phyloP scores from a whole-genome alignment of 2,329 filamentous ascomycete species.

The Diaporthe eres region DNA sequence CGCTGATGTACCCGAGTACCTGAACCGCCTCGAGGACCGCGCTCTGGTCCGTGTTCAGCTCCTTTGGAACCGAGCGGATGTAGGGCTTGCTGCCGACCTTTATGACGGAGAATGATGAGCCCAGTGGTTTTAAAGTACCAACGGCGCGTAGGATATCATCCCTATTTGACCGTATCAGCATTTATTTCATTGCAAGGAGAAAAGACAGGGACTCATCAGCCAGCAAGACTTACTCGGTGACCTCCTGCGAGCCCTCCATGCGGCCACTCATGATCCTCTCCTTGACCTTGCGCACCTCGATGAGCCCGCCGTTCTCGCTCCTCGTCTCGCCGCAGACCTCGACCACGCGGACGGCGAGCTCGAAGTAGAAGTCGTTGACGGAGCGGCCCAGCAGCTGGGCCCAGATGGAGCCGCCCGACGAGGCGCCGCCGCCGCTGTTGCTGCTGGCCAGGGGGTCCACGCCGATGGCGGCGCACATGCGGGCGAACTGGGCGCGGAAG shows the following conservation, averaged over 20 bases:
- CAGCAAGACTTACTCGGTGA: conserved; percentile 75
- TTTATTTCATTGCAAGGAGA: too few species aligned
- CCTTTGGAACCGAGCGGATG: conserved; percentile 93
- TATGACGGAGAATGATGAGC: conserved; percentile 88
- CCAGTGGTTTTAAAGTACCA: conserved; percentile 86
- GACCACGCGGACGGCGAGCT: conserved; percentile 94
- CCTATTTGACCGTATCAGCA: conserved; percentile 52
- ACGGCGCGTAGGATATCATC: conserved; percentile 95
- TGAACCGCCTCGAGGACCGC: conserved; percentile 93
- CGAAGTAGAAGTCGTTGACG: conserved; percentile 99
- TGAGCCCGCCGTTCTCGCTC: conserved; percentile 91
- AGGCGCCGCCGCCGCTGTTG: conserved; percentile 61
- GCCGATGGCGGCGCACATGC: conserved; percentile 97
- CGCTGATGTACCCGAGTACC: conserved; percentile 88
- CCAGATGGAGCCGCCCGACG: conserved; percentile 80
- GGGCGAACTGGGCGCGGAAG: conserved; percentile 96
- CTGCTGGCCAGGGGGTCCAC: conserved; percentile 91
- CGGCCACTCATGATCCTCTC: conserved; percentile 81
- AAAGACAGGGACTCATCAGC: neutral
- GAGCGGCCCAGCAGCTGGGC: conserved; percentile 90
- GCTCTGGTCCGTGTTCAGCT: conserved; percentile 94
- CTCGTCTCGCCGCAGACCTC: conserved; percentile 91
- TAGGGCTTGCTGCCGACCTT: conserved; percentile 87
- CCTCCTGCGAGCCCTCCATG: conserved; percentile 82
- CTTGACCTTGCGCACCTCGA: conserved; percentile 85